Percentiles rank a stretch among this genome's conserved stretches.
These are phyloP conservation scores for Cutaneotrichosporon cavernicola DNA, from an alignment of 1,284 basidiomycete species.

Conservation along the genomic window DNA sequence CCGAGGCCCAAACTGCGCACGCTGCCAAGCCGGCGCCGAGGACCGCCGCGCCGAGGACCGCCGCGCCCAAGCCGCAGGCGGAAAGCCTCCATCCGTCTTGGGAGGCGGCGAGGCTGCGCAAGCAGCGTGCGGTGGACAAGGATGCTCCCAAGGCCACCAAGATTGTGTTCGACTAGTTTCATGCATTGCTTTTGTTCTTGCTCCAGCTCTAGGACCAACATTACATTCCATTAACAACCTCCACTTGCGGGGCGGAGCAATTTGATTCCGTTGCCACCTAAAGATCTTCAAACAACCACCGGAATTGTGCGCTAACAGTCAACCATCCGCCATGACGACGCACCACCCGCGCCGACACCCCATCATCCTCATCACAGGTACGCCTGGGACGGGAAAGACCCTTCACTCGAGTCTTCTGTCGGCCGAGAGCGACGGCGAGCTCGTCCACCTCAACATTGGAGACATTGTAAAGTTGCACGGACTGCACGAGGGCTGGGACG, in stretches of 20 bases:
- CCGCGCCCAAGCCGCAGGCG: slow-evolving; percentile 7
- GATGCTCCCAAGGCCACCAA: slow-evolving; percentile 54
- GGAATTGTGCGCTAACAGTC: neutral
- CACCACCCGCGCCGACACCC: slow-evolving; percentile 58
- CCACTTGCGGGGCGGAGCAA: neutral
- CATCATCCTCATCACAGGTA: slow-evolving; percentile 88
- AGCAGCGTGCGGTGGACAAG: slow-evolving; percentile 57
- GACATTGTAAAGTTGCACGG: slow-evolving; percentile 81
- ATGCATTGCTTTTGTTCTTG: slow-evolving; percentile 11
- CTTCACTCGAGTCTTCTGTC: slow-evolving; percentile 80
- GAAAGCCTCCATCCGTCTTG: slow-evolving; percentile 76
- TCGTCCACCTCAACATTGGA: slow-evolving; percentile 82
- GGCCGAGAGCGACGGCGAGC: slow-evolving; percentile 57
- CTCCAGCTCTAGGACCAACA: neutral
- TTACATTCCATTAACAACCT: slow-evolving; percentile 4
- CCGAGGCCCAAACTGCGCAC: neutral
- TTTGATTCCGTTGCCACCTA: slow-evolving; percentile 19
- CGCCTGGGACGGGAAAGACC: slow-evolving; percentile 71
- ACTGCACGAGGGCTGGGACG: slow-evolving; percentile 81
- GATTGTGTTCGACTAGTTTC: slow-evolving; percentile 56
- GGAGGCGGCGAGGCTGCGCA: slow-evolving; percentile 80
- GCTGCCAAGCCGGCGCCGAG: neutral
- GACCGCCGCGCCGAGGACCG: slow-evolving; percentile 2
- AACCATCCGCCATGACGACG: slow-evolving; percentile 46
- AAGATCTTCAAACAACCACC: neutral